A percentile compares a stretch with the other conserved stretches of the same genome.
phyloP scores from a whole-genome alignment of 208 protist genomes.

The Phytomonas sp. region DNA sequence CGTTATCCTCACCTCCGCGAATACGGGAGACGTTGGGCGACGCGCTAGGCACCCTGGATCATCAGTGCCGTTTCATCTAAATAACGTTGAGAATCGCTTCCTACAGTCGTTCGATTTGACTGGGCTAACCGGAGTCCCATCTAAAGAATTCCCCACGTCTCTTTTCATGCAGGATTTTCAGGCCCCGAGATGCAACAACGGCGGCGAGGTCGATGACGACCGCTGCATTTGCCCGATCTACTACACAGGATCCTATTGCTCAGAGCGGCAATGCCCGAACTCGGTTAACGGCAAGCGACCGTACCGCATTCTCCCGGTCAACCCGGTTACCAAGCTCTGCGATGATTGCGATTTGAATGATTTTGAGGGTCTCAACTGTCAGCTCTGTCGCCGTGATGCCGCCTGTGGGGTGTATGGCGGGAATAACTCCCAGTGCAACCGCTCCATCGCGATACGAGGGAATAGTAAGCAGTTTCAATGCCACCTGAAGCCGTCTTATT shows the following conservation, averaged over 20 bases:
- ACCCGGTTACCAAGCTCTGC: slow-evolving; percentile 31
- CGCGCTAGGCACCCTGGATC: background rate
- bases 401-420: slow-evolving; percentile 35
- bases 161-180: background rate
- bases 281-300: slow-evolving; percentile 28
- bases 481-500: slow-evolving; percentile 34
- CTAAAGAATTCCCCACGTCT: background rate
- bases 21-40: background rate
- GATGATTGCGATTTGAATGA: slow-evolving; percentile 25
- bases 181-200: slow-evolving; percentile 10
- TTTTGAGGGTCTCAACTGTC: slow-evolving; percentile 60
- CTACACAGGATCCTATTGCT: slow-evolving; percentile 41
- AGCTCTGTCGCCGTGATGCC: slow-evolving; percentile 45
- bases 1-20: background rate
- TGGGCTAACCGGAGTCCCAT: background rate
- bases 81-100: background rate
- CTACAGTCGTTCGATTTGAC: background rate
- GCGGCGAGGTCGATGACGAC: background rate
- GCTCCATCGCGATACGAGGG: slow-evolving; percentile 30
- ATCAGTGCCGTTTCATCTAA: background rate
- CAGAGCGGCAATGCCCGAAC: slow-evolving; percentile 55
- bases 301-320: slow-evolving; percentile 28
- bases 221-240: slow-evolving; percentile 37
- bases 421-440: slow-evolving; percentile 28
- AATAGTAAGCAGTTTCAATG: slow-evolving; percentile 80